Percentiles rank a stretch among this genome's conserved stretches.
These are phyloP conservation scores for Populus hybrid DNA, from an alignment of 441 rosid species.

Conservation along the genomic window DNA sequence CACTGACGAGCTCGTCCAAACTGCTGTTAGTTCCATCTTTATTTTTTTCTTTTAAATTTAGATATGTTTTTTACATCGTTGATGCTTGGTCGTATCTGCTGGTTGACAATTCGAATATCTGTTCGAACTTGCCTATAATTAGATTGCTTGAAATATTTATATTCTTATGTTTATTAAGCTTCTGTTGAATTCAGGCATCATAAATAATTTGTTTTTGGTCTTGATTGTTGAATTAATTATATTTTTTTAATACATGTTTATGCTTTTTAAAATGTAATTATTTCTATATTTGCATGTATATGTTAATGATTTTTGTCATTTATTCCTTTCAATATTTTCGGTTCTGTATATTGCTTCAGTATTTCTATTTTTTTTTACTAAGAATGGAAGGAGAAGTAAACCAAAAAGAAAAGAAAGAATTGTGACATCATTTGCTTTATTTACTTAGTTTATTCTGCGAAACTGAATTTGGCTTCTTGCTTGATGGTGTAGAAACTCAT, in stretches of 20 bases:
- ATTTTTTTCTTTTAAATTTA: too few species aligned
- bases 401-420: neutral
- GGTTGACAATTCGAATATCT: neutral
- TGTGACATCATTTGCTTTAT: neutral
- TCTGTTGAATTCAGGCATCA: neutral
- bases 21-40: conserved; percentile 59
- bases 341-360: neutral
- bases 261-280: neutral
- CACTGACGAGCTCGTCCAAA: conserved; percentile 83
- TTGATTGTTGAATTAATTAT: neutral
- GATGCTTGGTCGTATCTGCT: neutral
- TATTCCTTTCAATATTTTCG: neutral
- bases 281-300: neutral
- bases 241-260: too few species aligned
- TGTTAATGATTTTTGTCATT: neutral
- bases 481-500: conserved; percentile 53
- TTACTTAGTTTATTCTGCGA: neutral
- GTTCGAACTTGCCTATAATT: neutral
- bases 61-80: neutral
- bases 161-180: neutral
- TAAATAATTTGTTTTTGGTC: neutral
- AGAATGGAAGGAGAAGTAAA: neutral
- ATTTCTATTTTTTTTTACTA: too few species aligned
- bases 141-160: neutral
- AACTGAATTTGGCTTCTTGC: neutral